Base-by-base conservation (phyloP, 192 early-diverging fungal genomes). In the Kappamyces sp. region DNA sequence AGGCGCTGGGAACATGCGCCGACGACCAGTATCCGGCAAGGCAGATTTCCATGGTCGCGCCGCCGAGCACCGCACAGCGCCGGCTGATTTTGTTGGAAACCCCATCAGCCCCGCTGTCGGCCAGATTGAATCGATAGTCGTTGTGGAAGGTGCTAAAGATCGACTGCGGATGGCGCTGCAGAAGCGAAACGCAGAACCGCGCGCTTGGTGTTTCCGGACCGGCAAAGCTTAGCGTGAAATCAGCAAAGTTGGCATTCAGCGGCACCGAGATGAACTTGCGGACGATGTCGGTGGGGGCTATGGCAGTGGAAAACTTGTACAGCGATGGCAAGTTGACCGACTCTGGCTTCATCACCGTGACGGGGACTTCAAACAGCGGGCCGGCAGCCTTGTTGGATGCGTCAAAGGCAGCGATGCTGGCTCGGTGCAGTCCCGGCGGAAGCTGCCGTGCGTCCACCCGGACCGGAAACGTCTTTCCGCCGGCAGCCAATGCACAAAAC, bases 251-350 rank as follows among this genome's bases (percentile, higher is more conserved):
- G n/a, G 92, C 88, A 38, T 88, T 88, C 0, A 61, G 54, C 2
- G 96, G 96, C 32, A 94, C 91, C 36, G 66, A 75, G 13, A 99
- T 68, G 63, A 93, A 93, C 23, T 78, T 75, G 40, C 96, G 84
- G 58, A 84, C 72, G 52, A 96, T 84, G 32, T 83, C 75, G 8
- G 92, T 91, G 15, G 91, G 86, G 6, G 69, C 69, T 52, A 91
- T 92, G 23, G 40, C 67, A 82, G 12, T 13, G 13, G 38, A 35
- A 37, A 47, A 43, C 41, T 38, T 38, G 35, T 60, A 46, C 8
- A 13, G 43, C 38, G 23, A 23, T 23, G 23, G 23, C 23, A 0
- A 23, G 23, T 23, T 0, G 23, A 64, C 2, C 40, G 49, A 31
- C 51, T 55, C 48, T 57, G 92, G 91, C 72, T 94, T 96, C 60